Conservation (phyloP, 768 basidiomycete species). For the Suillus lakei region DNA sequence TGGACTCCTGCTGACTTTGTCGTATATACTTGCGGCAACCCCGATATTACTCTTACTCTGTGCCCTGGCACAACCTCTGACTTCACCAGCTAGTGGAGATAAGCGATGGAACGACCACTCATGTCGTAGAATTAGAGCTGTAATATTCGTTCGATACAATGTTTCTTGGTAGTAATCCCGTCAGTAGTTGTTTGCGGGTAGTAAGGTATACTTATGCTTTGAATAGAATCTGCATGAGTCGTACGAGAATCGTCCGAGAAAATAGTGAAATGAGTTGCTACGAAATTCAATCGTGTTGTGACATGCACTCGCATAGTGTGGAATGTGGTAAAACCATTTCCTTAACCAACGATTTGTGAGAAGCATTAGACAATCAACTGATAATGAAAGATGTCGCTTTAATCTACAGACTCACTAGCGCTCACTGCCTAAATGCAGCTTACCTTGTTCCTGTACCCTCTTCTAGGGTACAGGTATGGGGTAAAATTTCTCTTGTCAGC, state of each 20-base stretch:
- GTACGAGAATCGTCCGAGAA: not conserved
- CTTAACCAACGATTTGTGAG: not conserved
- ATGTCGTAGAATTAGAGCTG: not conserved
- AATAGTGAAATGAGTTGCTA: not conserved
- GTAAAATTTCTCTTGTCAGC: too few relatives aligned
- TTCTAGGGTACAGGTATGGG: too few relatives aligned
- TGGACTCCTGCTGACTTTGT: slow-evolving; percentile 34
- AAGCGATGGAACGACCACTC: not conserved
- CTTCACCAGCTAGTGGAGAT: slow-evolving; percentile 1
- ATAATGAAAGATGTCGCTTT: not conserved
- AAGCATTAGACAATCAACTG: not conserved
- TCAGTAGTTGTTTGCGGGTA: not conserved
- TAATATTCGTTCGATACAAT: not conserved
- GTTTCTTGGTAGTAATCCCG: not conserved
- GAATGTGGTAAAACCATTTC: not conserved
- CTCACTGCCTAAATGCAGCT: not conserved
- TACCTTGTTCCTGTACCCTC: not conserved
- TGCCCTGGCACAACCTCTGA: slow-evolving; percentile 30
- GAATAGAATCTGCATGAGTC: not conserved
- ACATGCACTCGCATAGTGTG: not conserved
- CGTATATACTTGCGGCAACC: slow-evolving; percentile 32
- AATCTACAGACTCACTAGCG: not conserved
- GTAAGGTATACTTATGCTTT: not conserved
- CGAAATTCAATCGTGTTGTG: not conserved
- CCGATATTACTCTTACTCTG: slow-evolving; percentile 33